Evolutionary conservation across 352 stramenopile species (phyloP).

Genomic region (Aphanomyces euteiches): DNA sequence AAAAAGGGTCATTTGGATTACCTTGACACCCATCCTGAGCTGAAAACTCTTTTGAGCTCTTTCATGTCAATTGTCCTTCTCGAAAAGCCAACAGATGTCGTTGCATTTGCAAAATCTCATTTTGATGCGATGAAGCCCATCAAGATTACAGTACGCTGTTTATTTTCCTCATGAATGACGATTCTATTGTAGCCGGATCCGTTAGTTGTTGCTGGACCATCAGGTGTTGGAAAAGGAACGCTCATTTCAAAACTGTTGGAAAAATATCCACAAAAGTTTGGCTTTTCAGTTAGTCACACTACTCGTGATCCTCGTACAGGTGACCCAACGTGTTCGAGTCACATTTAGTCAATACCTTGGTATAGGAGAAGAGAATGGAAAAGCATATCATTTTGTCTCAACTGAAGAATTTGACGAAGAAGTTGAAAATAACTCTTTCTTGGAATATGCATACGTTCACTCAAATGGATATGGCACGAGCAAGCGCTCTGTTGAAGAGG

Average conservation of each 20-base stretch:
- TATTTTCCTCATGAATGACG: conserved; percentile 6
- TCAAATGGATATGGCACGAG: conserved; percentile 97
- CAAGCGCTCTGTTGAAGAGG: conserved; percentile 87
- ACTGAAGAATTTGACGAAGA: conserved; percentile 91
- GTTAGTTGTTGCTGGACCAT: conserved; percentile 89
- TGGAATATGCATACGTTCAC: conserved; percentile 97
- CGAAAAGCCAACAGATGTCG: conserved; percentile 80
- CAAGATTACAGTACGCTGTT: conserved; percentile 38
- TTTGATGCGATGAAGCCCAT: conserved; percentile 72
- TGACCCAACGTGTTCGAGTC: background rate
- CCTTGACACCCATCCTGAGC: conserved; percentile 79
- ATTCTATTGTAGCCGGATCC: conserved; percentile 49
- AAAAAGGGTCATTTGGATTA: conserved; percentile 84
- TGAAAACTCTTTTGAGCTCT: conserved; percentile 83
- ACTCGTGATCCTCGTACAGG: conserved; percentile 89
- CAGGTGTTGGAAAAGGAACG: conserved; percentile 93
- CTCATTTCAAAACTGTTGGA: conserved; percentile 91
- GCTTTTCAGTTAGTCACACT: conserved; percentile 97
- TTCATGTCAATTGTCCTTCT: conserved; percentile 85
- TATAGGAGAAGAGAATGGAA: conserved; percentile 90
- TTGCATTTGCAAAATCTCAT: conserved; percentile 71
- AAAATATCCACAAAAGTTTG: conserved; percentile 84
- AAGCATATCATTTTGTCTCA: conserved; percentile 97
- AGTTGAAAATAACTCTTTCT: conserved; percentile 93
- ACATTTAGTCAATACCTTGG: background rate